These are phyloP conservation scores for Macrolepiota fuliginosa DNA, from an alignment of 768 basidiomycete species.

Conservation along the genomic window DNA sequence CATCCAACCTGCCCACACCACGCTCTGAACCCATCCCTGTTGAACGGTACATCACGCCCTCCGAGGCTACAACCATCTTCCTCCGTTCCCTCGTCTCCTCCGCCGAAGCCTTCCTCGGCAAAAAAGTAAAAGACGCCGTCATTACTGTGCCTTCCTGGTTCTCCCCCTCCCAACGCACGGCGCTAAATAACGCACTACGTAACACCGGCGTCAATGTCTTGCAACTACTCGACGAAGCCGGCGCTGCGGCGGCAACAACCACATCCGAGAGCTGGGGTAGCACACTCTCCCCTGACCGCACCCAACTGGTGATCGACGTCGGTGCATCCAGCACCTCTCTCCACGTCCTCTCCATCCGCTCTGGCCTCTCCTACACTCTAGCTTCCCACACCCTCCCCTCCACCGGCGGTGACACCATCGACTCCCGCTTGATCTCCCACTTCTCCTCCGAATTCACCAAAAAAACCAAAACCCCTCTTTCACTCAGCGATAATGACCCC, in stretches of 20 bases:
- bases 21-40: slow-evolving; percentile 66
- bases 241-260: slow-evolving; percentile 65
- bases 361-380: slow-evolving; percentile 69
- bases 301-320: slow-evolving; percentile 78
- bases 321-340: slow-evolving; percentile 73
- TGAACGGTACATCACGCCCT: slow-evolving; percentile 73
- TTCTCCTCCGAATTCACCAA: slow-evolving; percentile 97
- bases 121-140: slow-evolving; percentile 75
- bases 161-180: slow-evolving; percentile 60
- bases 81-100: slow-evolving; percentile 80
- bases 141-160: slow-evolving; percentile 82
- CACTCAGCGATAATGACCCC: slow-evolving; percentile 51
- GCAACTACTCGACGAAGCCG: slow-evolving; percentile 86
- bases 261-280: slow-evolving; percentile 41
- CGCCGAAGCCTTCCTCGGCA: slow-evolving; percentile 89
- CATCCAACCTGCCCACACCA: slow-evolving; percentile 68
- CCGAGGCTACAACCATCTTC: slow-evolving; percentile 85
- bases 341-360: slow-evolving; percentile 68
- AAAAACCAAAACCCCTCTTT: slow-evolving; percentile 80
- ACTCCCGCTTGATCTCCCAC: slow-evolving; percentile 82
- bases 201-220: slow-evolving; percentile 83
- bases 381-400: slow-evolving; percentile 45
- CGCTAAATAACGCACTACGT: slow-evolving; percentile 69
- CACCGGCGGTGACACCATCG: slow-evolving; percentile 71
- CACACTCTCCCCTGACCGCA: slow-evolving; percentile 57